These are phyloP conservation scores for Paramecium biaurelia DNA, from an alignment of 73 alveolate species.

Conservation along the genomic window DNA sequence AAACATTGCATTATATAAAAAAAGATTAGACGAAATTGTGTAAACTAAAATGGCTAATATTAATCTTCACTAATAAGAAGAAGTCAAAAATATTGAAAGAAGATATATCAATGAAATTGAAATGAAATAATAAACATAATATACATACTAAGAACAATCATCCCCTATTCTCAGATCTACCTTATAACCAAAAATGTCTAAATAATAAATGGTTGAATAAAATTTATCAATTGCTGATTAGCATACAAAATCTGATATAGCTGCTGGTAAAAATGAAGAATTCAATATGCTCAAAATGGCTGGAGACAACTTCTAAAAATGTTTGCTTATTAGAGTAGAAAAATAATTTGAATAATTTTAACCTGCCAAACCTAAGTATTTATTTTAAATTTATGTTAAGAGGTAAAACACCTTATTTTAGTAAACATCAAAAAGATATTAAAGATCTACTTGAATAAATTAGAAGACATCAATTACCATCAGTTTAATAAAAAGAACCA, in stretches of 20 bases:
- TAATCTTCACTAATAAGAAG: neutral
- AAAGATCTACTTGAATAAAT: constrained; percentile 26
- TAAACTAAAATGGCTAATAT: neutral
- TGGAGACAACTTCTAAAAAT: constrained; percentile 32
- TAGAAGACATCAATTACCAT: neutral
- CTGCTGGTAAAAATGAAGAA: constrained; percentile 27
- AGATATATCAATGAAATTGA: constrained; percentile 36
- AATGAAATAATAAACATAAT: neutral
- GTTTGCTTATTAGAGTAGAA: constrained; percentile 43
- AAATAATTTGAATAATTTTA: constrained; percentile 44
- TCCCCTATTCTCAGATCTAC: constrained; percentile 18
- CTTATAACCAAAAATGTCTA: neutral
- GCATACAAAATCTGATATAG: neutral
- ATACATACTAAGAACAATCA: neutral
- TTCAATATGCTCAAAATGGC: constrained; percentile 45
- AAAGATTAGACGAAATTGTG: neutral
- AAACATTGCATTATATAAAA: neutral
- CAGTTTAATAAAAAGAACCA: neutral
- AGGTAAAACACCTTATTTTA: constrained; percentile 45
- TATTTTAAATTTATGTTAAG: neutral
- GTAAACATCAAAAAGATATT: constrained; percentile 19
- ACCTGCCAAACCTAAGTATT: constrained; percentile 48
- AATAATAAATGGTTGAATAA: constrained; percentile 38
- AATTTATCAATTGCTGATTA: neutral
- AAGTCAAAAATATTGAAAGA: neutral